Evolutionary conservation across 2,329 filamentous ascomycete genomes (phyloP).

Genomic region (Aspergillus sp.): DNA sequence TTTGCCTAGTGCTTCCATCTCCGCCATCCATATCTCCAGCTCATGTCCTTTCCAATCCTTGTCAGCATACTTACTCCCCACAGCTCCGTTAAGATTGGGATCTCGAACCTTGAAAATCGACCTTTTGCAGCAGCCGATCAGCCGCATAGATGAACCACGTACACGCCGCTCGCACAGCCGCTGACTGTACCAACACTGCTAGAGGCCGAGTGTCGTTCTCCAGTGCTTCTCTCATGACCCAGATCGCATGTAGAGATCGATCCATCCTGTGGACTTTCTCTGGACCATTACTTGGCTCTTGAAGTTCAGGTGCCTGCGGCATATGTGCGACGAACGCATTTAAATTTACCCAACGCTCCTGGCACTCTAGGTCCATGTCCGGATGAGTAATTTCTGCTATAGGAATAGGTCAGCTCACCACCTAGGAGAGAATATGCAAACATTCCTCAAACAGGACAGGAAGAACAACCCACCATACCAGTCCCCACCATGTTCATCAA

Average conservation of each 20-base stretch:
- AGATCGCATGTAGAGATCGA: background rate
- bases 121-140: slow-evolving; percentile 13
- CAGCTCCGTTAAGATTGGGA: background rate
- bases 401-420: background rate
- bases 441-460: too few species aligned
- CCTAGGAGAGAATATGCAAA: background rate
- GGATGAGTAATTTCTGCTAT: background rate
- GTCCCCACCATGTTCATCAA: background rate
- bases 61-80: background rate
- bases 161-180: slow-evolving; percentile 15
- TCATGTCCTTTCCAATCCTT: background rate
- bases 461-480: background rate
- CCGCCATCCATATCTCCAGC: background rate
- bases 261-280: background rate
- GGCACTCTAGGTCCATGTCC: slow-evolving; percentile 28
- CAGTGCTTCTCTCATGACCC: background rate
- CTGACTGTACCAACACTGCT: background rate
- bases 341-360: slow-evolving; percentile 31
- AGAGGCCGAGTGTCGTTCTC: background rate
- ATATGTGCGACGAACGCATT: slow-evolving; percentile 19
- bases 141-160: slow-evolving; percentile 16
- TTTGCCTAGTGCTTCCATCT: background rate
- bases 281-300: background rate
- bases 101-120: slow-evolving; percentile 4
- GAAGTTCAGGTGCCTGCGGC: slow-evolving; percentile 13